Conservation (phyloP, 129 eudicot genomes). For the Kitagawia praeruptora region DNA sequence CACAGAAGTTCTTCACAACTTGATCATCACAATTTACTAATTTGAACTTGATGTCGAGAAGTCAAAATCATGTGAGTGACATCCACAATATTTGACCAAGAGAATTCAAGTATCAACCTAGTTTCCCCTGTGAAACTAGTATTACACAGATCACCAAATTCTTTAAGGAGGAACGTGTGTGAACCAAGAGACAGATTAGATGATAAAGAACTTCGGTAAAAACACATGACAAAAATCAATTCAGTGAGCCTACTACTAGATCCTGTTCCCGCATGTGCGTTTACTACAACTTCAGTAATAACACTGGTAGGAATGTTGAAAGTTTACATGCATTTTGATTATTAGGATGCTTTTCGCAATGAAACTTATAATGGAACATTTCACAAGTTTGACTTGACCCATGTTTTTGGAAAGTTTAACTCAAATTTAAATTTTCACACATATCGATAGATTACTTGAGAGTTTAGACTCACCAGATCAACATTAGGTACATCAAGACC, state of each 20-base stretch:
- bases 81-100: not conserved
- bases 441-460: not conserved
- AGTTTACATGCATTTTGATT: not conserved
- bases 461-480: conserved; percentile 59
- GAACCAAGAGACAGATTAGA: not conserved
- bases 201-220: not conserved
- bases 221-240: not conserved
- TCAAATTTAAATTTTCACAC: not conserved
- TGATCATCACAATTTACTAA: not conserved
- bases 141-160: not conserved
- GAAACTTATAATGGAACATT: not conserved
- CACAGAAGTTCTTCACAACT: not conserved
- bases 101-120: not conserved
- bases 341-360: not conserved
- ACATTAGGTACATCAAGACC: conserved; percentile 98
- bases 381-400: not conserved
- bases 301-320: not conserved
- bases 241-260: not conserved
- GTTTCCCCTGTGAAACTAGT: not conserved
- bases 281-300: not conserved
- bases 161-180: not conserved
- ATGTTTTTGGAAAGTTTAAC: not conserved
- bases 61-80: not conserved
- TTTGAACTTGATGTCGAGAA: not conserved
- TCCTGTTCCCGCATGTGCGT: not conserved